Evolutionary conservation across 2,329 filamentous ascomycete genomes (phyloP), one percentile per base, ranked within the genome.

Genomic region (Phialophora verrucosa): DNA sequence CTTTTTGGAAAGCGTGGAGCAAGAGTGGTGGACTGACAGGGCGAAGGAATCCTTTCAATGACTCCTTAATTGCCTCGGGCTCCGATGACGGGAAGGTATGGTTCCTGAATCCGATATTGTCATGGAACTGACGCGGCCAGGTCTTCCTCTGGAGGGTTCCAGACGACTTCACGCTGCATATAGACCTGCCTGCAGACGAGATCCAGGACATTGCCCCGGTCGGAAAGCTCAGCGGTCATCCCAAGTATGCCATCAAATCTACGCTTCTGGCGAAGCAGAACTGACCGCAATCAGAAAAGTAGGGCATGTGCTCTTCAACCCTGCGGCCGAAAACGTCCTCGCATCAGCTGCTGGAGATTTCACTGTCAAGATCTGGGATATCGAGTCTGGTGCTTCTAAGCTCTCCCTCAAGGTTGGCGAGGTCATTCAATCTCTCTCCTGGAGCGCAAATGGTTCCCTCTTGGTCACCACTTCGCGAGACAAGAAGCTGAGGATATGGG

Each of bases 401-500:
- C 83, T 94, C 60, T 88, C 88, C 2, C 85, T 99, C 69, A 93
- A 91, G 80, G 91, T 97, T 78, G 88, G 86, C 70, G 95, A 99
- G 75, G 93, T 97, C 71, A 91, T 98, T 47, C 95, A 98, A 80
- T 96, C 92, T 69, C 84, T 98, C 74, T 96, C 94, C 32, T 99
- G 94, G 94, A 97, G 91, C 79, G 92, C 93, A 70, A 90, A 91
- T 73, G 95, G 95, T 67, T 88, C 88, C 64, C 85, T 95, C 77
- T 82, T 99, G 67, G 93, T 91, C 57, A 98, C 95, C 7, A 98
- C 95, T 8, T 97, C 93, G 68, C 88, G 95, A 75, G 95, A 99
- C 86, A 99, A 99, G 89, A 97, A 97, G 83, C 85, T 99, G 70
- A 90, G 95, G 68, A 89, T 98, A 70, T 99, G 95, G 95, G 95